A percentile compares a stretch with the other conserved stretches of the same genome.
These are phyloP conservation scores for Lentinula sp. DNA, from an alignment of 768 basidiomycete genomes.

Conservation along the genomic window DNA sequence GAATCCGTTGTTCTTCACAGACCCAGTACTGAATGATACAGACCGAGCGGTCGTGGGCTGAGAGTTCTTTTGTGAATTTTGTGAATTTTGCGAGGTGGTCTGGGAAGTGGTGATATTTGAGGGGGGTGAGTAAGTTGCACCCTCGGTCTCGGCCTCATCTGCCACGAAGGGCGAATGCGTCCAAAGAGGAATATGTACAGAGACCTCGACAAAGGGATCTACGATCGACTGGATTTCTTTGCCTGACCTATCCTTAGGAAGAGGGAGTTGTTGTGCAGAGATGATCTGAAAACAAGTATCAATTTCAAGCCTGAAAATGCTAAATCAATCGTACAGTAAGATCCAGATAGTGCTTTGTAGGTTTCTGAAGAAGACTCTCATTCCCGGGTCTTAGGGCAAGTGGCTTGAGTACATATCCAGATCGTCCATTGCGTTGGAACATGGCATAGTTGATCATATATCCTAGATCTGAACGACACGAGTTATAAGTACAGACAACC, in stretches of 20 bases:
- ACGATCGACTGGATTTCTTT: slow-evolving; percentile 53
- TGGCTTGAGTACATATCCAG: slow-evolving; percentile 90
- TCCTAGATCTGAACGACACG: slow-evolving; percentile 58
- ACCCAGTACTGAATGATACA: slow-evolving; percentile 50
- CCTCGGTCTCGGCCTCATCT: not conserved
- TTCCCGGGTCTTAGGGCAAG: slow-evolving; percentile 58
- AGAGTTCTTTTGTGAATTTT: not conserved
- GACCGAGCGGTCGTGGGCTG: slow-evolving; percentile 28
- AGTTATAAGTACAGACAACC: not conserved
- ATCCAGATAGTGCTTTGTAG: slow-evolving; percentile 56
- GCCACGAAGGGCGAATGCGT: slow-evolving; percentile 12
- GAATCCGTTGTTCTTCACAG: slow-evolving; percentile 84
- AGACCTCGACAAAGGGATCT: slow-evolving; percentile 81
- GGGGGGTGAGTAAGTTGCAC: not conserved
- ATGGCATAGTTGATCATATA: slow-evolving; percentile 92
- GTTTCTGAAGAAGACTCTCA: slow-evolving; percentile 50
- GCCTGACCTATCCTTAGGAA: slow-evolving; percentile 56
- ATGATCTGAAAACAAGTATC: slow-evolving; percentile 34
- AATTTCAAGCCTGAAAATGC: not conserved
- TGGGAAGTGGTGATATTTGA: not conserved
- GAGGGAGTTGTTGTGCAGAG: slow-evolving; percentile 87
- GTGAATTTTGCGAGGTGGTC: not conserved
- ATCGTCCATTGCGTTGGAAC: slow-evolving; percentile 85
- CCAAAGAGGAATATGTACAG: slow-evolving; percentile 76
- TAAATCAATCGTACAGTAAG: slow-evolving; percentile 31